These are phyloP conservation scores for Combretum micranthum DNA, from an alignment of 345 rosid species.

Conservation along the genomic window DNA sequence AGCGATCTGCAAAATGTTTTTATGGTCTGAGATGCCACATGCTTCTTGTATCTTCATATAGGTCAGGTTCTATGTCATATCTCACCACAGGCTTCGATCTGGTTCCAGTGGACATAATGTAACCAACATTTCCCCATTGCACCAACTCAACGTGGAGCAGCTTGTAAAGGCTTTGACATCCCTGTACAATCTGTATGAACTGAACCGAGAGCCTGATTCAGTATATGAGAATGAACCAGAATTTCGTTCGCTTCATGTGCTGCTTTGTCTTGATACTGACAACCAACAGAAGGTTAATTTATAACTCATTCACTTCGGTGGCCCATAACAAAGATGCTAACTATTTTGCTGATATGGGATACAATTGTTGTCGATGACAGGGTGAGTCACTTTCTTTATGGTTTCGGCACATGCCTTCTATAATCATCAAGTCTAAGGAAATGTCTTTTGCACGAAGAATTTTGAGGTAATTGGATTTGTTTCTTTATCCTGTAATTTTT, in stretches of 20 bases:
- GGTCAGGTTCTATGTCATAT: constrained; percentile 77
- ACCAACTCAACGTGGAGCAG: constrained; percentile 87
- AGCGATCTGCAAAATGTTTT: too few relatives aligned
- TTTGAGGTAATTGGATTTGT: constrained; percentile 35
- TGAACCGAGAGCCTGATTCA: constrained; percentile 34
- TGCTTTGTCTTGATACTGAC: constrained; percentile 67
- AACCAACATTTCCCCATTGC: constrained; percentile 46
- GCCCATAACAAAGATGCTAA: not conserved
- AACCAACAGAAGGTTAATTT: constrained; percentile 44
- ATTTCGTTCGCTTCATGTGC: constrained; percentile 69
- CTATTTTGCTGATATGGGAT: constrained; percentile 7
- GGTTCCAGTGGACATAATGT: constrained; percentile 27
- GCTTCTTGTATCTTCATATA: constrained; percentile 15
- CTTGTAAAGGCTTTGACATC: constrained; percentile 66
- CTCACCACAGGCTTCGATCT: constrained; percentile 61
- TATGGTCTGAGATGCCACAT: too few relatives aligned
- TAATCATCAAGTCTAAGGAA: constrained; percentile 55
- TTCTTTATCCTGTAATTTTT: not conserved
- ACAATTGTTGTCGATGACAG: constrained; percentile 28
- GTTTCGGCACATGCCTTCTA: constrained; percentile 57
- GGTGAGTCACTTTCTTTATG: constrained; percentile 86
- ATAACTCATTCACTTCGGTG: constrained; percentile 1
- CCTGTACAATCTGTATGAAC: constrained; percentile 68
- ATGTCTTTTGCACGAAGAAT: constrained; percentile 67
- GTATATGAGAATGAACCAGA: constrained; percentile 54